phyloP scores from a whole-genome alignment of 345 rosid genomes.

The Salix udensis region DNA sequence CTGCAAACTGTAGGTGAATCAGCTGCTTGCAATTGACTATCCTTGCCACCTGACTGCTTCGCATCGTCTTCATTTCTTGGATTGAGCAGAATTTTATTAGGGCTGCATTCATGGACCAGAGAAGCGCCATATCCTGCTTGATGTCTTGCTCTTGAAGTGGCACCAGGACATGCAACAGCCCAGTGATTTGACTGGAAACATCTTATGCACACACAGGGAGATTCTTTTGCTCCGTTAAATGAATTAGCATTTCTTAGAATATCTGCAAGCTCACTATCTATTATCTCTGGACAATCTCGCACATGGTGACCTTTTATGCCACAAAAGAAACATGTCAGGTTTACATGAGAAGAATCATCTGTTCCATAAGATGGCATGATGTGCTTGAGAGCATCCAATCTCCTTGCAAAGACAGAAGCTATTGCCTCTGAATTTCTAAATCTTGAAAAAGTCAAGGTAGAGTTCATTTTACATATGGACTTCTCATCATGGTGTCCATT shows the following conservation, averaged over 20 bases:
- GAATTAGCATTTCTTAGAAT: conserved; percentile 39
- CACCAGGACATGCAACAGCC: conserved; percentile 66
- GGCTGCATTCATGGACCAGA: conserved; percentile 11
- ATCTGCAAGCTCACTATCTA: conserved; percentile 60
- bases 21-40: conserved; percentile 8
- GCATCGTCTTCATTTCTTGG: conserved; percentile 23
- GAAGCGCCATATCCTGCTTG: conserved; percentile 18
- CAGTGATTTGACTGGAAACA: conserved; percentile 71
- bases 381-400: conserved; percentile 68
- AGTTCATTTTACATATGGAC: conserved; percentile 18
- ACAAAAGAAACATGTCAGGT: conserved; percentile 62
- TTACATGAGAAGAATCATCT: conserved; percentile 29
- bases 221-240: conserved; percentile 34
- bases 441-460: conserved; percentile 33
- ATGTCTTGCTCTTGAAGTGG: conserved; percentile 20
- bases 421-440: conserved; percentile 53
- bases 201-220: conserved; percentile 52
- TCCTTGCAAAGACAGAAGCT: conserved; percentile 62
- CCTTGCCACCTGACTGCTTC: conserved; percentile 5
- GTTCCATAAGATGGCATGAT: conserved; percentile 34
- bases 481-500: conserved; percentile 32
- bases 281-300: conserved; percentile 54
- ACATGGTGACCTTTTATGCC: conserved; percentile 62
- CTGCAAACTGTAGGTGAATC: conserved; percentile 4
- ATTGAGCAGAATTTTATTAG: conserved; percentile 15